Conservation (phyloP, 2,329 filamentous ascomycete species). For the Calonectria pteridis region DNA sequence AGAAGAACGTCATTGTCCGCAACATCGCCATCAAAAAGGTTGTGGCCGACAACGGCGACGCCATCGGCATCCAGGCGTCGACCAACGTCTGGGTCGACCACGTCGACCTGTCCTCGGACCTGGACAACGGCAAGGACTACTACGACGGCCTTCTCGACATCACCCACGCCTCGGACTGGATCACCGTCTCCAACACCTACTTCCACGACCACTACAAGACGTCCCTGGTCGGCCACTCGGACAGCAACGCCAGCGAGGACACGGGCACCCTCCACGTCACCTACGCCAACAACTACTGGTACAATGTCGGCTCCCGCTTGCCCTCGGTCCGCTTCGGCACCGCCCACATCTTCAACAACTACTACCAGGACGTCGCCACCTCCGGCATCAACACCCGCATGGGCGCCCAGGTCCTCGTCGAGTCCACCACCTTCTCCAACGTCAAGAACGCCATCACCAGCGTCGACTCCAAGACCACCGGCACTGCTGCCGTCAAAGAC, state of each 20-base stretch:
- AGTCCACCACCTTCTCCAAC: constrained; percentile 65
- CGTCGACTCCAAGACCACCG: constrained; percentile 55
- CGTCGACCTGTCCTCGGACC: constrained; percentile 72
- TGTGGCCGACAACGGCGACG: constrained; percentile 67
- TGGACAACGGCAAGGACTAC: constrained; percentile 74
- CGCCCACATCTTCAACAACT: constrained; percentile 70
- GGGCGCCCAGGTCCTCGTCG: constrained; percentile 67
- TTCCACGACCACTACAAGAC: constrained; percentile 64
- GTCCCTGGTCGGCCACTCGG: constrained; percentile 71
- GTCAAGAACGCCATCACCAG: constrained; percentile 53
- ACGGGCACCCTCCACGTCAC: constrained; percentile 73
- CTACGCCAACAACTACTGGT: constrained; percentile 75
- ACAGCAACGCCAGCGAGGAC: constrained; percentile 69
- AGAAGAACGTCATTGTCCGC: constrained; percentile 71
- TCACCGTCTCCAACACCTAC: constrained; percentile 59
- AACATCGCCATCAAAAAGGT: constrained; percentile 72
- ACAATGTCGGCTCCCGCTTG: constrained; percentile 72
- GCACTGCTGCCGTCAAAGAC: constrained; percentile 57
- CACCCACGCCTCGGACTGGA: constrained; percentile 72
- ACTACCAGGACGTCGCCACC: constrained; percentile 55
- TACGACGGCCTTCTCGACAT: constrained; percentile 76
- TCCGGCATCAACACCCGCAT: constrained; percentile 68
- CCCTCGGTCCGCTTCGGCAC: constrained; percentile 76
- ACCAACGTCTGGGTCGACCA: constrained; percentile 77
- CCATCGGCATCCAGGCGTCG: constrained; percentile 68